Evolutionary conservation across 805 yeast species (phyloP), one percentile per base, ranked within the genome.

Genomic region (Wickerhamiella spandovensis): DNA sequence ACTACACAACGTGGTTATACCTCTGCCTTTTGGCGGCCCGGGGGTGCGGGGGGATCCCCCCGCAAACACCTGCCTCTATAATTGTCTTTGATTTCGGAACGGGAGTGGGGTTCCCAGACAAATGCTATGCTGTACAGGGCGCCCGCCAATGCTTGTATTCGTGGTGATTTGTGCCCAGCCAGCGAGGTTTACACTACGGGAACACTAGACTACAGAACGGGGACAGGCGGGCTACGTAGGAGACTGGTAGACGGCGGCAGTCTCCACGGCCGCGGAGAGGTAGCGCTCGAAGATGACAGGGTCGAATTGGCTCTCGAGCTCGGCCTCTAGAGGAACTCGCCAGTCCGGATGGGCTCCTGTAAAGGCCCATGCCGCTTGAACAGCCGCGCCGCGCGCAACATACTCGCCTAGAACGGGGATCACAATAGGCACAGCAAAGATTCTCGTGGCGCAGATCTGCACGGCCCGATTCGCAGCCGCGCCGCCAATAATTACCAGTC

Each of bases 381-480:
- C 41, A 5, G 61, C 61, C 4, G 61, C 61, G 8, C 61, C 61
- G 3, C 58, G 52, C 8, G 61, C 61, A 9, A 58, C 61, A 43
- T 58, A 58, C 44, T 58, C 61, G 12, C 52, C 56, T 5, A 58
- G 57, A 10, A 38, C 39, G 5, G 61, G 61, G 18, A 58, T 47
- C 4, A 52, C 45, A 6, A 38, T 47, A 15, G 54, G 56, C 12
- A 50, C 55, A 3, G 52, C 48, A 43, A 58, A 56, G 17, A 57
- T 47, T 4, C 53, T 23, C 2, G 57, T 47, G 5, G 61, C 61
- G 21, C 56, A 48, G 15, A 48, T 51, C 42, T 57, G 61, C 13
- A 58, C 61, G 12, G 56, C 56, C 6, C 20, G 35, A 42, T 56
- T 58, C n/a, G 54, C 57, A 15, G 60, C 49, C 3, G 61, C 61